Evolutionary conservation across 108 stramenopile species (phyloP).

Genomic region (Conticribra guillardii): DNA sequence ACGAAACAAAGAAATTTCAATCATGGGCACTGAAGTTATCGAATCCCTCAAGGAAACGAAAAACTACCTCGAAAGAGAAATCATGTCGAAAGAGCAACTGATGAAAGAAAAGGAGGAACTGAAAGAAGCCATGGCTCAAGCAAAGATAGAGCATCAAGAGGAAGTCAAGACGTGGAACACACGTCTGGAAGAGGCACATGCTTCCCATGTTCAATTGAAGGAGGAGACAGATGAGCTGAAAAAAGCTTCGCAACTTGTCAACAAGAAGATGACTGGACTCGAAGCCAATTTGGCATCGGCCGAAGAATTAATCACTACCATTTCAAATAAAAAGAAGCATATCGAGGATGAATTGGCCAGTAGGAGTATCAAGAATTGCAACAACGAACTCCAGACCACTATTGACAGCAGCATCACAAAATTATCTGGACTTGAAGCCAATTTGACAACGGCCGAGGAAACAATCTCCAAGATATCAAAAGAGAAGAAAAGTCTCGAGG

Average conservation of each 20-base stretch:
- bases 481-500: conserved; percentile 3
- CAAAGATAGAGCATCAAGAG: neutral
- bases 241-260: neutral
- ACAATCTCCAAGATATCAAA: neutral
- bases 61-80: conserved; percentile 1
- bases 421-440: neutral
- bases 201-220: neutral
- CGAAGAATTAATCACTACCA: neutral
- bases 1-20: conserved; percentile 12
- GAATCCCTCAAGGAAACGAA: conserved; percentile 16
- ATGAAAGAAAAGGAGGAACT: conserved; percentile 7
- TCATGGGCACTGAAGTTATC: conserved; percentile 2
- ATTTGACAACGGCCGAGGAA: neutral
- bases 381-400: neutral
- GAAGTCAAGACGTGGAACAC: conserved; percentile 13
- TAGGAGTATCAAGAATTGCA: neutral
- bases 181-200: neutral
- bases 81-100: neutral
- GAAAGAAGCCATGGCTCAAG: neutral
- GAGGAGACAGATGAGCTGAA: conserved; percentile 20
- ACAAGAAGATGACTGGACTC: neutral
- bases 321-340: conserved; percentile 1
- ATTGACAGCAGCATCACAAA: neutral
- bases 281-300: neutral
- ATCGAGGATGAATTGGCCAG: neutral